phyloP scores from a whole-genome alignment of 129 eudicot genomes.

The Sambucus nigra region DNA sequence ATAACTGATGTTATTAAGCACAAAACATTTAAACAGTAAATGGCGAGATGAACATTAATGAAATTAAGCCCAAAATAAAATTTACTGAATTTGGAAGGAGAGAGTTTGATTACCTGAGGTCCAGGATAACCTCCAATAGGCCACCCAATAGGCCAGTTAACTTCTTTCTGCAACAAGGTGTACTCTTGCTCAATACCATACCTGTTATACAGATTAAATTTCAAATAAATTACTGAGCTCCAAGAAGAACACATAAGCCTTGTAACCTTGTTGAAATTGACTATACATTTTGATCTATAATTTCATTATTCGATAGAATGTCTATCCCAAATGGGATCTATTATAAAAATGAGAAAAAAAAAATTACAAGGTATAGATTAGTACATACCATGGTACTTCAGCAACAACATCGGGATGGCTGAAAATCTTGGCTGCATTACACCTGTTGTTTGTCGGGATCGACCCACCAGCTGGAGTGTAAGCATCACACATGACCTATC shows the following conservation, averaged over 20 bases:
- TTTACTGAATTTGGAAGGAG: not conserved
- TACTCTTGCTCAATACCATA: conserved; percentile 91
- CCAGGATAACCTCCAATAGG: conserved; percentile 84
- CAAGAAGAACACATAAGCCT: too few relatives aligned
- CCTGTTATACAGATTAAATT: conserved; percentile 24
- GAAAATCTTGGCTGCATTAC: conserved; percentile 66
- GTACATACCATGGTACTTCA: conserved; percentile 74
- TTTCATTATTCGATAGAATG: not conserved
- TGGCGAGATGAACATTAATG: not conserved
- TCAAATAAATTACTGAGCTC: not conserved
- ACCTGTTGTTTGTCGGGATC: conserved; percentile 82
- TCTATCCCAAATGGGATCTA: not conserved
- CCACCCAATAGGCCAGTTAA: conserved; percentile 89
- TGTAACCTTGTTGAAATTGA: too few relatives aligned
- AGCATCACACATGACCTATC: conserved; percentile 87
- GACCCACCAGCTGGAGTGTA: conserved; percentile 97
- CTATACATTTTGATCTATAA: too few relatives aligned
- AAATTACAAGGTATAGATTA: not conserved
- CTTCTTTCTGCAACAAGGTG: conserved; percentile 60
- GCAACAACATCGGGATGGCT: conserved; percentile 62
- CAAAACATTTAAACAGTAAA: too few relatives aligned
- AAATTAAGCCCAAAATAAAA: not conserved
- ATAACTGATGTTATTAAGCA: too few relatives aligned
- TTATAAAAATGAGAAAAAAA: not conserved
- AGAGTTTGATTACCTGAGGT: conserved; percentile 46